phyloP scores from a whole-genome alignment of 2,329 filamentous ascomycete species.

The Colletotrichum sp. region DNA sequence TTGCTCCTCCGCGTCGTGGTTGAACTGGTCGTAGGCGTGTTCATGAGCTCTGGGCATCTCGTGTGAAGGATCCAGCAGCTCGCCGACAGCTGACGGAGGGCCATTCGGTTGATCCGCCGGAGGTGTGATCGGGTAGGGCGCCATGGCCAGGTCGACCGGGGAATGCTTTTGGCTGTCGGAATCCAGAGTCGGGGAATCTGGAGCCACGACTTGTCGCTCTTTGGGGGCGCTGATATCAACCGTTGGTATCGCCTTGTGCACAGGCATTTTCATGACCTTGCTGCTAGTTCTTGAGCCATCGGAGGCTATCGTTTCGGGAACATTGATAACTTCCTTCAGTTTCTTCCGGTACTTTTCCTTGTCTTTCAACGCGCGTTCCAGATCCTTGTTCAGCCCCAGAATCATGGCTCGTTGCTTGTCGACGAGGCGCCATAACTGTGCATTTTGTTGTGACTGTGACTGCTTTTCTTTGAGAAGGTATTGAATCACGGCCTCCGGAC shows the following conservation, averaged over 20 bases:
- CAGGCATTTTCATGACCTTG: conserved; percentile 19
- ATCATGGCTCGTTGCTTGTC: conserved; percentile 97
- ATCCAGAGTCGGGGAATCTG: conserved; percentile 55
- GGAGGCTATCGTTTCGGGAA: conserved; percentile 36
- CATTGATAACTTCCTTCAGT: conserved; percentile 73
- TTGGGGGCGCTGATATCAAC: conserved; percentile 32
- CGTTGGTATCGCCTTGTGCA: conserved; percentile 25
- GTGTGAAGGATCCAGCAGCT: conserved; percentile 61
- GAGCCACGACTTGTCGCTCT: conserved; percentile 37
- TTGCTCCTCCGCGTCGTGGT: conserved; percentile 59
- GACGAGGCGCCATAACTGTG: conserved; percentile 92
- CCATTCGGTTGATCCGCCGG: conserved; percentile 56
- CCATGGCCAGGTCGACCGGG: conserved; percentile 63
- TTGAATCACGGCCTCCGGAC: conserved; percentile 85
- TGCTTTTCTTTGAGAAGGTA: conserved; percentile 92
- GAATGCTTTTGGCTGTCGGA: conserved; percentile 59
- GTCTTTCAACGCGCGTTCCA: conserved; percentile 89
- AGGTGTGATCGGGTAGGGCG: conserved; percentile 70
- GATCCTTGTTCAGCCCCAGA: conserved; percentile 89
- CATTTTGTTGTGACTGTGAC: conserved; percentile 85
- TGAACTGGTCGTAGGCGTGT: conserved; percentile 61
- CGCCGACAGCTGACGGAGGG: conserved; percentile 48
- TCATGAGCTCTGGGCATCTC: conserved; percentile 66
- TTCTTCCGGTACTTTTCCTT: conserved; percentile 94
- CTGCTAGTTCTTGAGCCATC: conserved; percentile 22